Conservation (phyloP, 768 basidiomycete genomes). For the Lactarius pseudohatsudake region DNA sequence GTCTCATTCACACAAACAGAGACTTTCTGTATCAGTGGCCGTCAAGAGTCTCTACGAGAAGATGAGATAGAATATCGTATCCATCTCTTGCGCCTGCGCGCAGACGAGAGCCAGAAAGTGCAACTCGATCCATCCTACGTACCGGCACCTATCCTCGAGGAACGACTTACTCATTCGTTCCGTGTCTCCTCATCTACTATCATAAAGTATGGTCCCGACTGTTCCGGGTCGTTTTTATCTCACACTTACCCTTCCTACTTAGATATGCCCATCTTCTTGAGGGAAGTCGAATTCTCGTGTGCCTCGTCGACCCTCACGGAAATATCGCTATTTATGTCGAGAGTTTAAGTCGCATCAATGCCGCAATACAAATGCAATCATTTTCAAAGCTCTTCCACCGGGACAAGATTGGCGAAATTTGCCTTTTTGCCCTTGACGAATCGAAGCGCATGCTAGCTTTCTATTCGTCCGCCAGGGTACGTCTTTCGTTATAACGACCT, state of each 20-base stretch:
- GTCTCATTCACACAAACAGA: not conserved
- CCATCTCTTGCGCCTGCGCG: conserved; percentile 7
- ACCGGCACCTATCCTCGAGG: conserved; percentile 9
- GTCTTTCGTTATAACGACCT: not conserved
- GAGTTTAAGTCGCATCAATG: conserved; percentile 6
- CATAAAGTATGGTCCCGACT: conserved; percentile 11
- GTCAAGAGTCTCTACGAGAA: conserved; percentile 9
- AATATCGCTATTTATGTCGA: conserved; percentile 23
- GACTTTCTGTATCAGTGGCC: conserved; percentile 16
- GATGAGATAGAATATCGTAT: conserved; percentile 18
- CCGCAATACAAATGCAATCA: conserved; percentile 2
- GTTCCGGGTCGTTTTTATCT: not conserved
- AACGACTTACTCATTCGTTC: not conserved
- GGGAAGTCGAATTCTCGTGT: conserved; percentile 16
- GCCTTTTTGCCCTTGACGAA: conserved; percentile 53
- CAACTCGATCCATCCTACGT: conserved; percentile 24
- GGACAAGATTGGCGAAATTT: conserved; percentile 48
- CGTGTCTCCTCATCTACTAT: not conserved
- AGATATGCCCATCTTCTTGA: conserved; percentile 26
- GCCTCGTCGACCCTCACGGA: conserved; percentile 11
- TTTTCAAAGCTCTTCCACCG: conserved; percentile 36
- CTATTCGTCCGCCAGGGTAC: conserved; percentile 44
- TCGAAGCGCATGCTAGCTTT: conserved; percentile 49
- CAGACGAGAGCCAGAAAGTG: conserved; percentile 19
- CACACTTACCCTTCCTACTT: too few species aligned